These are phyloP conservation scores for Phialophora macrospora DNA, from an alignment of 2,329 filamentous ascomycete genomes.

Conservation along the genomic window DNA sequence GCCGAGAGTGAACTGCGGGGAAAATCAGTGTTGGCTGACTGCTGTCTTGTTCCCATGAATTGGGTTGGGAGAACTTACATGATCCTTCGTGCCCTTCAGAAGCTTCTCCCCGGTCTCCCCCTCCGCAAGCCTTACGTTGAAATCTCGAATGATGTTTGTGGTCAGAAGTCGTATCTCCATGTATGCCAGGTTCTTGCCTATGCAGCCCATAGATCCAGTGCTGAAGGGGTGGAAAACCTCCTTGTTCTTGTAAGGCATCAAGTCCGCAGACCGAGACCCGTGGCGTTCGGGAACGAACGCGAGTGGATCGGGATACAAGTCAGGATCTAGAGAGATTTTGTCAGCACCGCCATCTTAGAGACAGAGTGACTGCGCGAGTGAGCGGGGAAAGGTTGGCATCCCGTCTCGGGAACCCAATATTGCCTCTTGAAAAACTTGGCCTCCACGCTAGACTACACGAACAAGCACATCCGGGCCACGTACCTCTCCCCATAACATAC, in stretches of 20 bases:
- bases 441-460: not conserved
- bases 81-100: constrained; percentile 34
- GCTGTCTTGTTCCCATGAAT: not conserved
- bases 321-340: constrained; percentile 19
- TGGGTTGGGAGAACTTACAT: constrained; percentile 29
- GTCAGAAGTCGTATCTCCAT: constrained; percentile 40
- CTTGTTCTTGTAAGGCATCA: constrained; percentile 42
- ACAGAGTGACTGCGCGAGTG: not conserved
- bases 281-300: constrained; percentile 49
- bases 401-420: not conserved
- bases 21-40: not conserved
- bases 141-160: constrained; percentile 38
- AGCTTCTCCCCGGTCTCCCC: constrained; percentile 36
- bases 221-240: constrained; percentile 45
- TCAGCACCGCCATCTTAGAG: not conserved
- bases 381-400: not conserved
- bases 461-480: not conserved
- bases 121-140: constrained; percentile 40
- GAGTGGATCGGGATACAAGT: constrained; percentile 32
- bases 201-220: constrained; percentile 41
- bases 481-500: constrained; percentile 35
- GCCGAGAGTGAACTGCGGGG: constrained; percentile 19
- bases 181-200: constrained; percentile 43
- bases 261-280: constrained; percentile 39
- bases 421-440: not conserved